Conservation (phyloP, 306 rosid genomes). For the Glycyrrhiza uralensis region DNA sequence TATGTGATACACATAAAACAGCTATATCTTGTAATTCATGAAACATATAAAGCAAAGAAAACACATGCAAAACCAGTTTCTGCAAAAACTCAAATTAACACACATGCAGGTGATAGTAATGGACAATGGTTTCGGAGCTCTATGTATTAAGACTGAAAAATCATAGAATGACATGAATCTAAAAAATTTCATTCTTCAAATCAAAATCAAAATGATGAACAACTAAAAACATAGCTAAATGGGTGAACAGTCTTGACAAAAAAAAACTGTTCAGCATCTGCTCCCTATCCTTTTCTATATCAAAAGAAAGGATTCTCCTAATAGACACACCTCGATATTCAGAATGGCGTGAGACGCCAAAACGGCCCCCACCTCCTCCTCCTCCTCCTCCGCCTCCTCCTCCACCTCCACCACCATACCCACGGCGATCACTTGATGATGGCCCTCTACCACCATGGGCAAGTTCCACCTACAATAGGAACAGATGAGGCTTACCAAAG, state of each 20-base stretch:
- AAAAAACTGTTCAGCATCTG: neutral
- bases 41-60: neutral
- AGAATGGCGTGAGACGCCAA: conserved; percentile 91
- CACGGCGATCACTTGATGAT: conserved; percentile 89
- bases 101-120: neutral
- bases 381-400: conserved; percentile 49
- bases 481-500: conserved; percentile 3
- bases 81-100: neutral
- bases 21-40: neutral
- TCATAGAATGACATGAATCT: neutral
- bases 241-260: neutral
- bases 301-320: neutral
- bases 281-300: neutral
- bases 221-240: neutral
- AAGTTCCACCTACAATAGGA: conserved; percentile 78
- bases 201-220: neutral
- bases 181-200: neutral
- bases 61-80: neutral
- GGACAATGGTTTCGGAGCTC: neutral
- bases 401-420: conserved; percentile 52
- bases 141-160: neutral
- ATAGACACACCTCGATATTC: conserved; percentile 74
- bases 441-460: conserved; percentile 99
- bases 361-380: conserved; percentile 59
- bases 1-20: neutral